Evolutionary conservation across 73 alveolate genomes (phyloP).

Genomic region (Stentor coeruleus): DNA sequence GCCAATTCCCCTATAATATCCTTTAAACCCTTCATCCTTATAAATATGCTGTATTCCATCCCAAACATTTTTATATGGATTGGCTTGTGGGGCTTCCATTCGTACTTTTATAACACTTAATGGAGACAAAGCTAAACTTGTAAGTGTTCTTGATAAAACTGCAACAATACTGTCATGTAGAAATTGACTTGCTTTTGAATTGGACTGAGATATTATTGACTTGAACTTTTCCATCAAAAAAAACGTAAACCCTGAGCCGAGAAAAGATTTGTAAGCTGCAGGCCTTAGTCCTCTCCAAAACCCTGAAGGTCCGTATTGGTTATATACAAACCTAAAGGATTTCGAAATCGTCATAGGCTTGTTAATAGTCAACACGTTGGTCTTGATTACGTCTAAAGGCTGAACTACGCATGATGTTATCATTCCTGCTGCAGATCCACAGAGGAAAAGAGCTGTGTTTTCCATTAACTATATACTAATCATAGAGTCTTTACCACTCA

Average conservation of each 20-base stretch:
- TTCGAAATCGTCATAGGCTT: background rate
- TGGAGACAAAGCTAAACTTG: background rate
- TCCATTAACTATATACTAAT: too few species aligned
- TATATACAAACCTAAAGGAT: background rate
- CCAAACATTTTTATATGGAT: background rate
- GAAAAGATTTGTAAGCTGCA: background rate
- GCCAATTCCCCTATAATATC: conserved; percentile 3
- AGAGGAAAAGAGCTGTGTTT: background rate
- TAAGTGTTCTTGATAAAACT: background rate
- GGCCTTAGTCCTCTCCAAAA: conserved; percentile 22
- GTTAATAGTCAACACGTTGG: background rate
- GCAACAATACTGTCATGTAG: background rate
- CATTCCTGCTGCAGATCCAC: background rate
- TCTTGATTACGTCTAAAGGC: conserved; percentile 22
- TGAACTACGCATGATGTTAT: conserved; percentile 7
- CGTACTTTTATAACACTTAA: background rate
- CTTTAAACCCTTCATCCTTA: conserved; percentile 16
- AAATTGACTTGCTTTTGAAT: background rate
- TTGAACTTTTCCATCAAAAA: background rate
- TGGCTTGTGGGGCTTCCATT: conserved; percentile 19
- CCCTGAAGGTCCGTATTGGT: background rate
- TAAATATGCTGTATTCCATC: background rate
- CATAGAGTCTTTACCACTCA: too few species aligned
- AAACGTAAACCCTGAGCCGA: background rate
- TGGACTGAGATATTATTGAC: background rate